Base-by-base conservation (phyloP, 208 protist genomes). In the Leptomonas pyrrhocoris region DNA sequence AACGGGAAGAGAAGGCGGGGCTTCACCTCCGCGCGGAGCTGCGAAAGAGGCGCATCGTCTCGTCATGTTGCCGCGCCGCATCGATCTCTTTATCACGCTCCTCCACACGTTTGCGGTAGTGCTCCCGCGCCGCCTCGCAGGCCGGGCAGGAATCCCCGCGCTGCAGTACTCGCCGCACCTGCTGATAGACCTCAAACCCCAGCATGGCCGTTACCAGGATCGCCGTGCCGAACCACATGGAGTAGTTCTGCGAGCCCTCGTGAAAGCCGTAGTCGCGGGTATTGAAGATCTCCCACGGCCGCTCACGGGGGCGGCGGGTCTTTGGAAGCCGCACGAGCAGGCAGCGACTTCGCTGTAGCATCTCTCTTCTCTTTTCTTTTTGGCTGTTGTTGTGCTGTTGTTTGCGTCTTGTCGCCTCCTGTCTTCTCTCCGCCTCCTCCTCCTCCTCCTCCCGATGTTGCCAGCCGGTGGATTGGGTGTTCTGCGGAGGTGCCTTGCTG, bases 201-300 rank as follows among this genome's bases (percentile, higher is more conserved):
- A 95, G 68, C 56, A 94, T 64, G 0, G 69, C 70, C 19, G 23
- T 19, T 31, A 80, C 50, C 23, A 79, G 62, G 5, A 40, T 58
- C 28, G 84, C 82, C 15, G 68, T 72, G 34, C 86, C 58, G n/a
- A 86, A 19, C 90, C 90, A 95, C 90, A 95, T 95, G 63, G 60
- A 68, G 77, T 91, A 90, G 82, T 96, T 96, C 77, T 96, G 88
- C 48, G 82, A 85, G 7, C 91, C 89, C 70, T 96, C 91, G 62
- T 91, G 82, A 46, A 86, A 93, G 49, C 88, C 88, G 79, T 85
- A 96, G 64, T 96, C 89, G 42, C 91, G 84, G 21, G 87, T 88
- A 73, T 96, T 96, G 67, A 96, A 92, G 30, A 96, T 82, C 68
- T 96, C 88, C 85, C 85, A 96, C 60, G 89, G 84, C n/a, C 91